Evolutionary conservation across 805 yeast species (phyloP), one percentile per base, ranked within the genome.

Genomic region (Candida loeiensis): DNA sequence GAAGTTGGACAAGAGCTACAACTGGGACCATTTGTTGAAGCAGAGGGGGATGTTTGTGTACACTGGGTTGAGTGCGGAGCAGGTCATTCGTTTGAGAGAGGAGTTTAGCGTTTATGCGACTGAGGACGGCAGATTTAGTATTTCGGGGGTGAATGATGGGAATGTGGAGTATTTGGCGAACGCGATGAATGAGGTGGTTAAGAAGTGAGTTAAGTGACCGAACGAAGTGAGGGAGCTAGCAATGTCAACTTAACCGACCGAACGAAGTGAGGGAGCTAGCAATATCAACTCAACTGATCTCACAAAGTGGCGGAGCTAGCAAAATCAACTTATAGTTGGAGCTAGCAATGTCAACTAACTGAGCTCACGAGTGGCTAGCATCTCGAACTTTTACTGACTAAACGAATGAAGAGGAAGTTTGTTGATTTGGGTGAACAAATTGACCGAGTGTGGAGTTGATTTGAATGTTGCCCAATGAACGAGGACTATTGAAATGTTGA

Each of bases 11-110:
- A 79, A 71, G 57, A 68, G 79, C 58, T 72, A 82, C 51, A 72
- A 79, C 61, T 91, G 98, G 98, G 83, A 82, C 40, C 95, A 86
- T 58, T 74, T 91, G 54, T 70, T 85, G 41, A 76, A 81, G 57
- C 98, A 91, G 65, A 84, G 91, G 60, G 99, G 99, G 53, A 91
- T 91, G 98, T 91, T 91, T 67, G 86, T 91, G 54, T 91, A 76
- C 71, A 90, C 97, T 25, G 96, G 96, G 6, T 74, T 91, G 46
- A 59, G 64, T 22, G 69, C 77, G 33, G 79, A 76, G 36, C 95
- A 89, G 66, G 91, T 87, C 36, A 71, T 77, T 43, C 65, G 71
- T 46, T 73, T 91, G 55, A 82, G 85, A 59, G 70, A 75, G 37
- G 80, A 86, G 61, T 82, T 69, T 64, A 79, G 86, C 13, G 82